Conservation (phyloP, 225 moss, liverwort and hornwort species). For the Antitrichia curtipendula region DNA sequence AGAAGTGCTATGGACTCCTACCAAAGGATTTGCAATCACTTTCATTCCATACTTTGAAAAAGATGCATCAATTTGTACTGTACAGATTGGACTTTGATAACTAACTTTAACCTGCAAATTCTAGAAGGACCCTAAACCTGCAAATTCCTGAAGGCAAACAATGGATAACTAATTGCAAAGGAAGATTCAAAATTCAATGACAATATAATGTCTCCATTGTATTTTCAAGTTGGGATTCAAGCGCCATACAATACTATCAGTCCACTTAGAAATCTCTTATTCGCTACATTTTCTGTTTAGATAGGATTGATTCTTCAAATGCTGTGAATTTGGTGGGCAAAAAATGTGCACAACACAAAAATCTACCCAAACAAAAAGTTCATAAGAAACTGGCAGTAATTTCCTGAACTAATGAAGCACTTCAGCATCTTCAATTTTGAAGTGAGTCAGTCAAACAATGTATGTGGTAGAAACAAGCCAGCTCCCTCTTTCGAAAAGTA, state of each 20-base stretch:
- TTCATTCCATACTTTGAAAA: too few relatives aligned
- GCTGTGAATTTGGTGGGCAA: constrained; percentile 7
- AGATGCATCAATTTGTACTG: too few relatives aligned
- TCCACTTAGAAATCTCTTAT: background rate
- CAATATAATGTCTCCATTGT: background rate
- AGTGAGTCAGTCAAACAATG: background rate
- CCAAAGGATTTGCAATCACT: too few relatives aligned
- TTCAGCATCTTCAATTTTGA: background rate
- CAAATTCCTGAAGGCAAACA: background rate
- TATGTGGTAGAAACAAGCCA: background rate
- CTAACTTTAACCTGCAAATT: too few relatives aligned
- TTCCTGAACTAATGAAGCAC: background rate
- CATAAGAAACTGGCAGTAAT: background rate
- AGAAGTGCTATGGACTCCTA: too few relatives aligned
- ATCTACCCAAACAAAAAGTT: background rate
- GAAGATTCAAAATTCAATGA: background rate
- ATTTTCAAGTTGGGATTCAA: background rate
- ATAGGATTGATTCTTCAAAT: constrained; percentile 16
- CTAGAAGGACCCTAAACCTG: too few relatives aligned
- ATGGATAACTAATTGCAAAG: background rate
- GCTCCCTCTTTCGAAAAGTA: too few relatives aligned
- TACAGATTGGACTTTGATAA: too few relatives aligned
- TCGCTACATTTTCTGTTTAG: background rate
- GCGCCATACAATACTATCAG: too few relatives aligned
- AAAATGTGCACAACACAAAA: background rate